These are phyloP conservation scores for Ganoderma lucidum DNA, from an alignment of 1,284 basidiomycete species.

Conservation along the genomic window DNA sequence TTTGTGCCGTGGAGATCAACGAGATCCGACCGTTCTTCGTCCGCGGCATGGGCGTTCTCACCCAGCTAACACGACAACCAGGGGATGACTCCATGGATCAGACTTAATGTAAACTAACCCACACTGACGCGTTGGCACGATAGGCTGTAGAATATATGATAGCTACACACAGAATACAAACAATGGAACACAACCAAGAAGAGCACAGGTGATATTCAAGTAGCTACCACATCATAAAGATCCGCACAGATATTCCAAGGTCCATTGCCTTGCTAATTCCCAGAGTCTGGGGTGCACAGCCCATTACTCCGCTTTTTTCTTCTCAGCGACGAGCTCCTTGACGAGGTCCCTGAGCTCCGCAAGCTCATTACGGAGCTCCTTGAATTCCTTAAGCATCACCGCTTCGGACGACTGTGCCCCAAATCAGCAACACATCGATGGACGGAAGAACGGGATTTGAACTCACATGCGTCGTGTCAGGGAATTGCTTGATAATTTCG, in stretches of 20 bases:
- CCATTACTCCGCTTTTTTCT: conserved; percentile 13
- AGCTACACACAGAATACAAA: not conserved
- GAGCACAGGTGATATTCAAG: not conserved
- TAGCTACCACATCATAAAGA: not conserved
- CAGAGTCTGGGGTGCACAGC: not conserved
- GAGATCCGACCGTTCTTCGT: conserved; percentile 92
- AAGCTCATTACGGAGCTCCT: conserved; percentile 64
- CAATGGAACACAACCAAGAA: not conserved
- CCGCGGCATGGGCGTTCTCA: conserved; percentile 80
- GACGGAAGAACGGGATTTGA: conserved; percentile 17
- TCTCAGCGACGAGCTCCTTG: conserved; percentile 38
- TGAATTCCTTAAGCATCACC: conserved; percentile 72
- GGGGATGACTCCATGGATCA: conserved; percentile 31
- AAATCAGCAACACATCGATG: conserved; percentile 17
- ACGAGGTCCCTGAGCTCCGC: conserved; percentile 62
- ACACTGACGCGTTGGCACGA: not conserved
- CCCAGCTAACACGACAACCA: conserved; percentile 50
- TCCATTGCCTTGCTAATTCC: not conserved
- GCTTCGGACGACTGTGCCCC: conserved; percentile 72
- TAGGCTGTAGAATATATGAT: not conserved
- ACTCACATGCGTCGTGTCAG: conserved; percentile 75
- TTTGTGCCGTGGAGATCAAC: conserved; percentile 92
- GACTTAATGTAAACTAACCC: conserved; percentile 7
- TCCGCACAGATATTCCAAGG: not conserved
- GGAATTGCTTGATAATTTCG: conserved; percentile 80